Evolutionary conservation across 1,284 basidiomycete genomes (phyloP), one percentile per base, ranked within the genome.

Genomic region (Schizophyllum commune): DNA sequence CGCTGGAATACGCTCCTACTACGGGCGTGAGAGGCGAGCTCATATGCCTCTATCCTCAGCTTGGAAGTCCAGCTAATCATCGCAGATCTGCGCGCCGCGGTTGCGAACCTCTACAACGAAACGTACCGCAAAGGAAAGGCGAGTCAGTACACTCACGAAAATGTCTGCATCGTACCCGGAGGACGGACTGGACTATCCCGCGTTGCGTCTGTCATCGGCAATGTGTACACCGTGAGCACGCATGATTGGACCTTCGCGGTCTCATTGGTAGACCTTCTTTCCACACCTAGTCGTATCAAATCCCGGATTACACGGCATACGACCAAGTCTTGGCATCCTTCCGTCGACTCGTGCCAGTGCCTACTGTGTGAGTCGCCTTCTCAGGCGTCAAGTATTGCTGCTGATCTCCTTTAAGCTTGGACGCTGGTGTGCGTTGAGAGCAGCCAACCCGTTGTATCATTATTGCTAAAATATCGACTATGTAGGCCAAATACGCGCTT

Each of bases 1-100:
- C 92, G 52, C 80, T 95, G 68, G 93, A 96, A 74, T 97, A 97
- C 69, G 95, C 92, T 1, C 94, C 96, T 0, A 96, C 94, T 1
- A 92, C 93, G 0, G 95, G 95, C 58, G 88, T 95, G 55, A 94
- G 89, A 79, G 83, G 89, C 89, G 67, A 19, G 71, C 63, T 63
- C 58, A 56, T 11, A 20, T 15, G 20, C 52, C 54, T 55, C n/a
- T n/a, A n/a, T n/a, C n/a, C n/a, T n/a, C n/a, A n/a, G n/a, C n/a
- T n/a, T n/a, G n/a, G n/a, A n/a, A n/a, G n/a, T n/a, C n/a, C n/a
- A n/a, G n/a, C n/a, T n/a, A n/a, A n/a, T n/a, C n/a, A n/a, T n/a
- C n/a, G n/a, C 60, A 79, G 78, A 71, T 32, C 77, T 91, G 51
- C 82, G 89, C 34, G 84, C 91, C 69, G 89, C 89, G 2, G 90